Evolutionary conservation across 441 rosid species (phyloP).

Genomic region (Pelargonium fulgidum): DNA sequence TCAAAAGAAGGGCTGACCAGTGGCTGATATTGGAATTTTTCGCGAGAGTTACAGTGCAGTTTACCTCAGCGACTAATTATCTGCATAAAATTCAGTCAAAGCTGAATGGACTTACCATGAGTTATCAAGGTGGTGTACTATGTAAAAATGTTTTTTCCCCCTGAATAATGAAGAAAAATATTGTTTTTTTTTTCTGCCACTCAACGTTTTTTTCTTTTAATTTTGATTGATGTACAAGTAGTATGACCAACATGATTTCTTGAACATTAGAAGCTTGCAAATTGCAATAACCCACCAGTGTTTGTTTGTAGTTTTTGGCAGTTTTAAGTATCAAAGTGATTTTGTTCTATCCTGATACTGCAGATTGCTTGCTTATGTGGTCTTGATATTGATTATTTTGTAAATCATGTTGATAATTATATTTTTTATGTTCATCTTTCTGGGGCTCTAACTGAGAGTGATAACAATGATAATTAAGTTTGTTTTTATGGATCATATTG

Average conservation of each 20-base stretch:
- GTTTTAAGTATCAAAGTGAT: background rate
- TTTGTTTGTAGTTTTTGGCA: background rate
- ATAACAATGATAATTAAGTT: too few relatives aligned
- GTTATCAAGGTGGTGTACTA: background rate
- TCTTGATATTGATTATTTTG: background rate
- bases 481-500: too few relatives aligned
- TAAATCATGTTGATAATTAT: too few relatives aligned
- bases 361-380: background rate
- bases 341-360: background rate
- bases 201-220: background rate
- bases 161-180: too few relatives aligned
- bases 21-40: background rate
- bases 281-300: background rate
- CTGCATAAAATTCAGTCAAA: background rate
- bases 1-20: background rate
- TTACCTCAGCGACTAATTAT: background rate
- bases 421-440: too few relatives aligned
- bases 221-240: background rate
- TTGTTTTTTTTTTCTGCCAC: too few relatives aligned
- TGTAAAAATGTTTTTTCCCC: background rate
- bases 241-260: background rate
- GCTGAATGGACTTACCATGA: constrained; percentile 5
- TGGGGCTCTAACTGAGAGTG: too few relatives aligned
- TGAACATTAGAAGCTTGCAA: background rate
- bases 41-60: background rate